phyloP scores from a whole-genome alignment of 2,329 filamentous ascomycete species.

The Ascocoryne sarcoides region DNA sequence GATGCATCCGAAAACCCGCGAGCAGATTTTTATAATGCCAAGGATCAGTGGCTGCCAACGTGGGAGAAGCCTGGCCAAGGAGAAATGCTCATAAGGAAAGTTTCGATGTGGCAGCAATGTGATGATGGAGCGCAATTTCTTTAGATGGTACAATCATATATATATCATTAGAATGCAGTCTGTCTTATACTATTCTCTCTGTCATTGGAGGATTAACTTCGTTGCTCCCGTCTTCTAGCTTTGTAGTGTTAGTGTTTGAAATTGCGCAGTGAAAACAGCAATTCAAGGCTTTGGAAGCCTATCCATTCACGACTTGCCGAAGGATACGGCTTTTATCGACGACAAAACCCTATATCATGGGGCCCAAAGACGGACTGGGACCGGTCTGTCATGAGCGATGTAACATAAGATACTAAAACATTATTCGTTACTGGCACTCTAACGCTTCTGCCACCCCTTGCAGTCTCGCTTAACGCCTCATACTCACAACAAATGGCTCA shows the following conservation, averaged over 20 bases:
- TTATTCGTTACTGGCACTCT: too few species aligned
- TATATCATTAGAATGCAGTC: background rate
- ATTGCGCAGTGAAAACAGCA: background rate
- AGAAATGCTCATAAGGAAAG: background rate
- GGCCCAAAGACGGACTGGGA: too few species aligned
- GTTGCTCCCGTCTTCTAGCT: background rate
- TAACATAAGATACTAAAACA: too few species aligned
- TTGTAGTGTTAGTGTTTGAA: background rate
- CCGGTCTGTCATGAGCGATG: too few species aligned
- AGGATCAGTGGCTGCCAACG: background rate
- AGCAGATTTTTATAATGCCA: background rate
- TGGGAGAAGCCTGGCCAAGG: background rate
- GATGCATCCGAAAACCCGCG: background rate
- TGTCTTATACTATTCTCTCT: background rate
- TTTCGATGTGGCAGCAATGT: background rate
- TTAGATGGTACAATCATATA: background rate
- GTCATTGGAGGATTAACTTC: background rate
- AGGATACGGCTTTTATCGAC: background rate
- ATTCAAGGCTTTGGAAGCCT: background rate
- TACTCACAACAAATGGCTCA: too few species aligned
- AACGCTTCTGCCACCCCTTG: too few species aligned
- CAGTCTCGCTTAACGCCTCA: too few species aligned
- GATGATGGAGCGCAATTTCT: background rate
- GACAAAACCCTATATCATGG: too few species aligned
- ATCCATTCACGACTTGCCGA: background rate